Evolutionary conservation across 139 green algal genomes (phyloP), one percentile per base, ranked within the genome.

Genomic region (Trebouxia sp.): DNA sequence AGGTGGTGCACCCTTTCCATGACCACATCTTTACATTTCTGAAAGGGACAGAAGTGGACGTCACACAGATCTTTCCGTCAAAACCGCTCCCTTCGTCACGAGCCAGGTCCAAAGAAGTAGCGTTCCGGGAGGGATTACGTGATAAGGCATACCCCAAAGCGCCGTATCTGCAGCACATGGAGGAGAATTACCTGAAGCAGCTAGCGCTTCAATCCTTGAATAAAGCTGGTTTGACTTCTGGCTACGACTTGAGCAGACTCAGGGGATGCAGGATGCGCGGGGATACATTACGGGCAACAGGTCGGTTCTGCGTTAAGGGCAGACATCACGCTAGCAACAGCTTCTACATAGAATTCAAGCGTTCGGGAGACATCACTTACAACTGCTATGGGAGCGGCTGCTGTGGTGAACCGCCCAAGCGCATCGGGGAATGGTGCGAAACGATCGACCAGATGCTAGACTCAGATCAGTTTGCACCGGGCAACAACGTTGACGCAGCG

Each of bases 181-280:
- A 69, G 30, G 58, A 69, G 58, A 69, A 69, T 42, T 24, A 69
- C 24, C 58, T 69, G 28, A 69, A 69, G 58, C 58, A 69, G 58
- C 58, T 69, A 24, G 58, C 58, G 14, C 58, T 69, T 24, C 58
- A 69, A 24, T 69, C 30, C 58, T 69, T 69, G 58, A n/a, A 30
- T 69, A 69, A 41, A 69, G 58, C 58, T 69, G 58, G 58, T 69
- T 69, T 69, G 58, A 69, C 58, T 69, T 69, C 58, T 43, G 58
- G 58, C n/a, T 69, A 69, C 58, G 58, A 69, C 30, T 24, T 69
- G 58, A 30, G 58, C 58, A 69, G 58, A 24, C 58, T 69, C 58
- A 69, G 30, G 28, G 58, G 58, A 69, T 69, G 58, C 58, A 69
- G 58, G 30, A 69, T 69, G 58, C 28, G 58, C 9, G 58, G 58